Evolutionary conservation across 495 filamentous ascomycete genomes (phyloP), one percentile per base, ranked within the genome.

Genomic region (Podospora bellae-mahoneyi): DNA sequence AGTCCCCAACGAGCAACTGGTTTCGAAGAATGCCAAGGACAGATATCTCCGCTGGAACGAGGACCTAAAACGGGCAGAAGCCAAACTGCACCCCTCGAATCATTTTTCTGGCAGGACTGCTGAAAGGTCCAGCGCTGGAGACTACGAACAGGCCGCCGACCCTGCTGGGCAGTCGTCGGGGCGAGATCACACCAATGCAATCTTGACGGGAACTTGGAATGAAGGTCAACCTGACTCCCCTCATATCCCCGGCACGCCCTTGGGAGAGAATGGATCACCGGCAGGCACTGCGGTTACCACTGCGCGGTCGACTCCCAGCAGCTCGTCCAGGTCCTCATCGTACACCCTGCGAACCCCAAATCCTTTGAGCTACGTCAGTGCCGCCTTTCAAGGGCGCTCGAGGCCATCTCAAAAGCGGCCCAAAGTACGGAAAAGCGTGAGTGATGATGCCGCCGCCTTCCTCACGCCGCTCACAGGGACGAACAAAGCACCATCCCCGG

Each of bases 11-110:
- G 90, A 94, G n/a, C 81, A 75, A 26, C 78, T 98, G 13, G 82
- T 97, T 30, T 92, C 94, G 3, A 87, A 84, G 48, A 87, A 86
- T 64, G 89, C 96, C 55, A 82, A 82, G 61, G 87, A 92, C 55
- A 86, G 96, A 55, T 97, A 87, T 81, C 68, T 84, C 18, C 84
- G 86, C 69, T 99, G 95, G 95, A 84, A 79, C 62, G 80, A 84
- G 53, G 94, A 98, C 68, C 81, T 98, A 9, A 82, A 82, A 69
- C 80, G 83, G 56, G 89, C 84, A 4, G 86, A 83, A 66, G 72
- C 68, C 27, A 74, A 44, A 58, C 30, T 65, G 5, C 68, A 28
- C 27, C 16, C 69, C 6, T 44, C 68, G 2, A 16, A 64, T 2
- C 44, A 9, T 27, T 44, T 48, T 32, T 19, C 26, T 4, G 34